Conservation (phyloP, 805 yeast species). For the Kregervanrija fluxuum region DNA sequence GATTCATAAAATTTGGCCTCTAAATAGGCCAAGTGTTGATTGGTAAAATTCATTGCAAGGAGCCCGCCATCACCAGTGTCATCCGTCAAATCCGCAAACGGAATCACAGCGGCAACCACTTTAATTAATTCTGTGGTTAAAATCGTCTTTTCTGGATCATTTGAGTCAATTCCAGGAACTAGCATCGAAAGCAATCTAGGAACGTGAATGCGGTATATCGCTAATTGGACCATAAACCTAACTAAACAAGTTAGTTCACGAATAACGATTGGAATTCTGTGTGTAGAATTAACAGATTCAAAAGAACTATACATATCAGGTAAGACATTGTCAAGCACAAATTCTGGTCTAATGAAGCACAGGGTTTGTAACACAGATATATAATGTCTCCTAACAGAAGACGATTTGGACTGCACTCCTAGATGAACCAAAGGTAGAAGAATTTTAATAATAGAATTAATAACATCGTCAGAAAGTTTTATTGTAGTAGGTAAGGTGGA, state of each 20-base stretch:
- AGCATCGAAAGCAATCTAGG: conserved; percentile 64
- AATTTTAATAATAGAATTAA: conserved; percentile 24
- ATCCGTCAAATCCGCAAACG: conserved; percentile 53
- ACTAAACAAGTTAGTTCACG: conserved; percentile 58
- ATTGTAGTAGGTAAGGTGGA: conserved; percentile 14
- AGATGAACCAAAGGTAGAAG: conserved; percentile 50
- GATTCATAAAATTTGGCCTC: conserved; percentile 33
- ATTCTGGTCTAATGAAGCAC: conserved; percentile 52
- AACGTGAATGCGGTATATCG: conserved; percentile 67
- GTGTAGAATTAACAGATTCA: conserved; percentile 61
- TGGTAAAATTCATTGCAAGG: conserved; percentile 49
- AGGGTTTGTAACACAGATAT: conserved; percentile 55
- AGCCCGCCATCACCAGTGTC: conserved; percentile 34
- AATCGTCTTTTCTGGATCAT: conserved; percentile 70
- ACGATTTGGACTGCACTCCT: conserved; percentile 75
- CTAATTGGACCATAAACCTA: conserved; percentile 57
- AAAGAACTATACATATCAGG: conserved; percentile 74
- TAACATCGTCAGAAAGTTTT: conserved; percentile 19
- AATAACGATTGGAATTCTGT: conserved; percentile 69
- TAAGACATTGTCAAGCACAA: conserved; percentile 46
- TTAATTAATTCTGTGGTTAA: conserved; percentile 64
- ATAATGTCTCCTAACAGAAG: conserved; percentile 47
- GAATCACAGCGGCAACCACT: conserved; percentile 63
- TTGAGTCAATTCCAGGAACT: conserved; percentile 80
- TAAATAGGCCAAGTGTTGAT: conserved; percentile 53